phyloP scores from a whole-genome alignment of 164 flowering plant genomes.

The Umbilicus rupestris region DNA sequence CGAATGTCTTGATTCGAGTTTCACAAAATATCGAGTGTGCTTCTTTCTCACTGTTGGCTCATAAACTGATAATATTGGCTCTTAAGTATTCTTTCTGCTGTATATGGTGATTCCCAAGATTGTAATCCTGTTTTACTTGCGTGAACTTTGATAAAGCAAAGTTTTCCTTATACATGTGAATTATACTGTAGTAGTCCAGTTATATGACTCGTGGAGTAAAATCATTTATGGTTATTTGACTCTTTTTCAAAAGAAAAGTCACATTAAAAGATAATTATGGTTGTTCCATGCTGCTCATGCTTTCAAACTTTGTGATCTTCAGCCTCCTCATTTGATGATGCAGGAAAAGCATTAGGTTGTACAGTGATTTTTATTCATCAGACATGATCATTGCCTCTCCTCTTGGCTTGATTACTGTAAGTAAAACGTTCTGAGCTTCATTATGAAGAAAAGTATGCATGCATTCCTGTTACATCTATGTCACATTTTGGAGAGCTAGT shows the following conservation, averaged over 20 bases:
- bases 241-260: neutral
- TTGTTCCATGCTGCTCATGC: neutral
- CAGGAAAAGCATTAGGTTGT: conserved; percentile 68
- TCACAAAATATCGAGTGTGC: too few species aligned
- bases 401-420: conserved; percentile 10
- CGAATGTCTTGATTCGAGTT: too few species aligned
- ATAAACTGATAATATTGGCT: neutral
- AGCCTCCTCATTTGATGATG: conserved; percentile 7
- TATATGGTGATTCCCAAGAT: neutral
- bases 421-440: neutral
- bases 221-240: neutral
- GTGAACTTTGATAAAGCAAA: too few species aligned
- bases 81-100: neutral
- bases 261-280: too few species aligned
- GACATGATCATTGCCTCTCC: conserved; percentile 11
- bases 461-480: neutral
- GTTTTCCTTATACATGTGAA: too few species aligned
- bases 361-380: conserved; percentile 74
- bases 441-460: neutral
- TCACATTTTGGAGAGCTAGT: neutral
- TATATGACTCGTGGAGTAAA: too few species aligned
- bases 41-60: neutral
- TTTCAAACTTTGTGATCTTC: neutral
- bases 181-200: too few species aligned
- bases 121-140: too few species aligned